A percentile compares a stretch with the other conserved stretches of the same genome.
Conservation (phyloP, 2,329 filamentous ascomycete genomes). For the Aspergillus aculeatus region DNA sequence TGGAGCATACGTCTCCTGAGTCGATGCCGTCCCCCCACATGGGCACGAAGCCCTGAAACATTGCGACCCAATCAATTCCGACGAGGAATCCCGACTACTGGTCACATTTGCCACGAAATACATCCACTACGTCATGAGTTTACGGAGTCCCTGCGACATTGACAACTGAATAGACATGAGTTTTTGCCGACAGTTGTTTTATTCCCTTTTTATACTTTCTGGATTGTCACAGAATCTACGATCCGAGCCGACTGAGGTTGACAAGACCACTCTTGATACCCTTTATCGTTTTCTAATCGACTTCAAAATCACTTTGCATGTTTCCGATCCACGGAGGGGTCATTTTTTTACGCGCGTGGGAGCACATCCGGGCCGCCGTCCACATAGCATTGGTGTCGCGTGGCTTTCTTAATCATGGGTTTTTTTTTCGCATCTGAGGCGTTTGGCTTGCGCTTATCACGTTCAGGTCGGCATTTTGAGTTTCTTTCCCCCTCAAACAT, state of each 20-base stretch:
- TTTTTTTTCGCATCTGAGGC: constrained; percentile 19
- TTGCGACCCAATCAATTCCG: neutral
- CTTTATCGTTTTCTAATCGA: constrained; percentile 23
- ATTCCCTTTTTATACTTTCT: constrained; percentile 13
- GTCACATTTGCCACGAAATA: constrained; percentile 10
- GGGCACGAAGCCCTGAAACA: constrained; percentile 4
- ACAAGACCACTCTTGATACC: constrained; percentile 33
- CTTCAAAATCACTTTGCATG: constrained; percentile 14
- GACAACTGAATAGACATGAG: constrained; percentile 14
- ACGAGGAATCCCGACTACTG: neutral
- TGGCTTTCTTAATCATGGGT: constrained; percentile 3
- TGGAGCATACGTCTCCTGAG: constrained; percentile 30
- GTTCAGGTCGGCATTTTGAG: neutral
- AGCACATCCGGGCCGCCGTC: constrained; percentile 2
- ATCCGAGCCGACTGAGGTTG: constrained; percentile 20
- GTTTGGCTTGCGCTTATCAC: constrained; percentile 12
- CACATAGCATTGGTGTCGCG: neutral
- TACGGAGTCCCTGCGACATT: constrained; percentile 10
- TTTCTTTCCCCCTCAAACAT: neutral
- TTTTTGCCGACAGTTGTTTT: constrained; percentile 12
- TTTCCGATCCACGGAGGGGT: constrained; percentile 9
- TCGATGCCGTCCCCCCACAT: constrained; percentile 31
- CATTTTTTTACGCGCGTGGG: neutral
- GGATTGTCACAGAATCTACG: constrained; percentile 15
- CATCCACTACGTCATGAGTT: constrained; percentile 15